phyloP scores from a whole-genome alignment of 2,329 filamentous ascomycete species.

The Fusarium temperatum region DNA sequence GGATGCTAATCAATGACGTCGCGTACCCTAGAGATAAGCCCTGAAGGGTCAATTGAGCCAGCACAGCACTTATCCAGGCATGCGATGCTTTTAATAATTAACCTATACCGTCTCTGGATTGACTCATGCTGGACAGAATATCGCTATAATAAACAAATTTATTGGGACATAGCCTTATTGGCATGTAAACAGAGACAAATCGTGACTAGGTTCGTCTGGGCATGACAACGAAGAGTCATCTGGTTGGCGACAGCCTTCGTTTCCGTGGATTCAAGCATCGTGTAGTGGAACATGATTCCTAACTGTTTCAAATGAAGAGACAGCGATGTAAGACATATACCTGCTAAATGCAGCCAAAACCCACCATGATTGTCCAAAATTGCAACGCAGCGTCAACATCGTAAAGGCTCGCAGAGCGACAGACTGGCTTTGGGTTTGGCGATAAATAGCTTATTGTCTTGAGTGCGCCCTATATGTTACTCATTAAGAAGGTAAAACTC shows the following conservation, averaged over 20 bases:
- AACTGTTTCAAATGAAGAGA: not conserved
- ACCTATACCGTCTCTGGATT: fast-evolving
- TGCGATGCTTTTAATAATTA: fast-evolving
- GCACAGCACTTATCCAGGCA: fast-evolving
- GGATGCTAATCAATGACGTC: not conserved
- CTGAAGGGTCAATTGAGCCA: not conserved
- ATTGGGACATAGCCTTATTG: not conserved
- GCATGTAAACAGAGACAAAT: not conserved
- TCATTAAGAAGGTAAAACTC: fast-evolving
- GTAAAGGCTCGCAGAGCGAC: fast-evolving
- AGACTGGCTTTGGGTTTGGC: fast-evolving
- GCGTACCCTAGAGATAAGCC: not conserved
- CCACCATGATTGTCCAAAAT: not conserved
- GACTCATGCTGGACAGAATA: no score
- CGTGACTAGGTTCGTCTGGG: no score
- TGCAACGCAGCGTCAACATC: fast-evolving
- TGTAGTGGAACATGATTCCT: fast-evolving
- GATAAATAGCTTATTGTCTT: fast-evolving
- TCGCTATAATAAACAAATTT: not conserved
- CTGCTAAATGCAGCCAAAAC: not conserved
- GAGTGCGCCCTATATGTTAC: fast-evolving
- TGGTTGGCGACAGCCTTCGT: not conserved
- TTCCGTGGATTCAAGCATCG: not conserved
- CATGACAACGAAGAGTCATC: not conserved
- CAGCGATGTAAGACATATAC: fast-evolving